These are phyloP conservation scores for Parachaetomium inaequale DNA, from an alignment of 495 filamentous ascomycete genomes.

Conservation along the genomic window DNA sequence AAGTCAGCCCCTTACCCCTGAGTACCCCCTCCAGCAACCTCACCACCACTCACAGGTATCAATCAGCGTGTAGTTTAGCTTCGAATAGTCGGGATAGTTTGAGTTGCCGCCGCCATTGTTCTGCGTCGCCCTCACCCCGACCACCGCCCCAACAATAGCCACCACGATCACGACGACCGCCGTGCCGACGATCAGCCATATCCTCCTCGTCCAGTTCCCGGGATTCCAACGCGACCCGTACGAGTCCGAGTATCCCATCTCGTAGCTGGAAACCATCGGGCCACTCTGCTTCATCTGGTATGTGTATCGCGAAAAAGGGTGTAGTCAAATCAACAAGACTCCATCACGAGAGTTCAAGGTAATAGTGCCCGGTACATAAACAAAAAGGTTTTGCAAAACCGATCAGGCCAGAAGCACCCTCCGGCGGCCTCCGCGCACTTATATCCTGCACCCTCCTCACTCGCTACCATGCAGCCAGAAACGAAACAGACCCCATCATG, in stretches of 20 bases:
- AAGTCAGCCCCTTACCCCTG: neutral
- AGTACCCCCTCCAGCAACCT: neutral
- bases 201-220: slow-evolving; percentile 48
- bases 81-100: slow-evolving; percentile 40
- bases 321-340: neutral
- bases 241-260: neutral
- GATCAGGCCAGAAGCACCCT: too few species aligned
- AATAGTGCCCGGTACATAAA: too few species aligned
- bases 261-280: neutral
- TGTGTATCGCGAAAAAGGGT: neutral
- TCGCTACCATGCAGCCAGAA: neutral
- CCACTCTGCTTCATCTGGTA: neutral
- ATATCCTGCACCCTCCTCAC: neutral
- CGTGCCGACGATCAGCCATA: slow-evolving; percentile 32
- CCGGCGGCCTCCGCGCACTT: too few species aligned
- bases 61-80: slow-evolving; percentile 35
- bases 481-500: neutral
- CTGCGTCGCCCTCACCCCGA: slow-evolving; percentile 48
- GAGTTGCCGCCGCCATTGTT: slow-evolving; percentile 30
- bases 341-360: neutral
- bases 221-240: slow-evolving; percentile 3
- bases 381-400: too few species aligned
- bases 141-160: slow-evolving; percentile 46
- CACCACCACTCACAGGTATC: slow-evolving; percentile 36
- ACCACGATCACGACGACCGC: slow-evolving; percentile 35